Base-by-base conservation (phyloP, 495 filamentous ascomycete species). In the Antarctomyces pellizariae region DNA sequence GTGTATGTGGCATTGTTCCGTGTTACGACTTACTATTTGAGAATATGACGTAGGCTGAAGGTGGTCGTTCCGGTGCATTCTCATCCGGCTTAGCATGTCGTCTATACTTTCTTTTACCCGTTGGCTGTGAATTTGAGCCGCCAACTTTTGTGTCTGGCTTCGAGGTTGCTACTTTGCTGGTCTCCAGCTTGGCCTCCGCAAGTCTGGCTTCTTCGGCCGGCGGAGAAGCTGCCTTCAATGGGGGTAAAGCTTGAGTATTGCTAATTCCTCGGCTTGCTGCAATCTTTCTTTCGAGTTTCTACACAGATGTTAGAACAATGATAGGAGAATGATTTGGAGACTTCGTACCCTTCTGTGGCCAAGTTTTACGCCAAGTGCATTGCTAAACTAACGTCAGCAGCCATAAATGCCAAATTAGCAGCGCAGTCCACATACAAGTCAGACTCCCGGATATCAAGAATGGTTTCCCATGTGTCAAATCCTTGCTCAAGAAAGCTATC, bases 31-130 rank as follows among this genome's bases (percentile, higher is more conserved):
- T 49, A 77, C 72, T 71, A 43, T 80, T 80, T 3, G 75, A 78
- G 42, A 82, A 82, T 29, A 82, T 66, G 13, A 82, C 75, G 45
- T 82, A 82, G 18, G 75, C 75, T 6, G 75, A 80, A 1, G 75
- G 68, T 13, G 75, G 69, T 14, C 75, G 52, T 39, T 76, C 72
- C 9, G 75, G 75, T 2, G 75, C 75, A 53, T 76, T 60, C 24
- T 77, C 75, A 34, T 82, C 75, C 8, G 71, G 48, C 67, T 80
- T 82, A 18, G 75, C 75, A 48, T 82, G 75, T 13, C 75, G 58
- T 21, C 75, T 54, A 36, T 82, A 82, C 43, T 79, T 80, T 24
- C 75, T 53, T 44, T 82, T 80, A 13, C 51, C 48, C 13, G 47
- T 50, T 25, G 50, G 39, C 14, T 16, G 20, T 7, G 19, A 23